These are phyloP conservation scores for Aureobasidium mangrovei DNA, from an alignment of 2,329 filamentous ascomycete genomes.

Conservation along the genomic window DNA sequence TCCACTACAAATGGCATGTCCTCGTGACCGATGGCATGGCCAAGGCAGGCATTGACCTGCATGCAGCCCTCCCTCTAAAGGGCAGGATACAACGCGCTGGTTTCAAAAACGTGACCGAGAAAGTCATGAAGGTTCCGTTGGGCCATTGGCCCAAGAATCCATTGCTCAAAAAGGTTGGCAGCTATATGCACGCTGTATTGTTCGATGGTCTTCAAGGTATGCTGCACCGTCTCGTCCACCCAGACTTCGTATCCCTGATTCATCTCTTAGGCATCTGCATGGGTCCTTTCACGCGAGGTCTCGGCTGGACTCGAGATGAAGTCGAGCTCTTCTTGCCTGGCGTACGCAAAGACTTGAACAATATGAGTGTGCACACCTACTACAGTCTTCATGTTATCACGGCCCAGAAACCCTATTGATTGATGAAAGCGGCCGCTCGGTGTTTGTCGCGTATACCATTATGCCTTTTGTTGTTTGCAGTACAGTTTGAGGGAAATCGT, in stretches of 20 bases:
- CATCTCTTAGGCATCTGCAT: slow-evolving; percentile 5
- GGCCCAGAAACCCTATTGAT: slow-evolving; percentile 8
- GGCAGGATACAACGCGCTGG: slow-evolving; percentile 19
- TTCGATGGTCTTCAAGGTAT: slow-evolving; percentile 13
- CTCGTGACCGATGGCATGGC: slow-evolving; percentile 18
- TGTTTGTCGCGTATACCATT: background rate
- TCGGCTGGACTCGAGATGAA: slow-evolving; percentile 36
- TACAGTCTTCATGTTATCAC: slow-evolving; percentile 18
- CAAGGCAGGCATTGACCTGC: slow-evolving; percentile 18
- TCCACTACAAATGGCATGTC: slow-evolving; percentile 17
- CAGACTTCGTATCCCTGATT: background rate
- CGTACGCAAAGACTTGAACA: slow-evolving; percentile 26
- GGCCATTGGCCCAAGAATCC: slow-evolving; percentile 21
- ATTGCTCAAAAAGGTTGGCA: slow-evolving; percentile 10
- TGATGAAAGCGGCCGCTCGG: background rate
- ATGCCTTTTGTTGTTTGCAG: background rate
- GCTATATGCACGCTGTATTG: slow-evolving; percentile 11
- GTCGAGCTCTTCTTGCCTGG: slow-evolving; percentile 35
- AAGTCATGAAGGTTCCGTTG: slow-evolving; percentile 19
- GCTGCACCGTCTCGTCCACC: background rate
- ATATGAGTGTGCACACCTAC: slow-evolving; percentile 30
- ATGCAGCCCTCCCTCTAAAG: slow-evolving; percentile 15
- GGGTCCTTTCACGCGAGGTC: slow-evolving; percentile 27
- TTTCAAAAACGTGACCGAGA: slow-evolving; percentile 21
- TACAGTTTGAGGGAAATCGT: background rate